Evolutionary conservation across 805 yeast genomes (phyloP), one percentile per base, ranked within the genome.

Genomic region (Lachancea nothofagi): DNA sequence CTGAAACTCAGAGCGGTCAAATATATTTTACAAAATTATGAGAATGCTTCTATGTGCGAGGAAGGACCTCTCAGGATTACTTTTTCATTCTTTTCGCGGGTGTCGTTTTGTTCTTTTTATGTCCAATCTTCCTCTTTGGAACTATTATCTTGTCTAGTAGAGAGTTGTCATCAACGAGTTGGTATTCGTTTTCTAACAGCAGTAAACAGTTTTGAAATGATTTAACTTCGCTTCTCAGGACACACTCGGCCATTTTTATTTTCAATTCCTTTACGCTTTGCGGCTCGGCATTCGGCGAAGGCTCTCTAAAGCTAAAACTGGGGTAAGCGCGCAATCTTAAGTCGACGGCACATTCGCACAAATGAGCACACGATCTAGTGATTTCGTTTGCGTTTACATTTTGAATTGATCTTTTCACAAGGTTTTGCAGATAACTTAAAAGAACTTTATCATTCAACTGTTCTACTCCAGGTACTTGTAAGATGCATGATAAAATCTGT

Each of bases 331-430:
- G 39, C n/a, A 65, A 37, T 33, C 70, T 60, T 7, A 52, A 36
- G 2, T 48, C 51, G 2, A 65, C 35, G 7, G 51, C 39, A n/a
- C 37, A 39, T 23, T 59, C 52, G 55, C 64, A 55, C 1, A 64
- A 15, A 1, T 61, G 8, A 28, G 46, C 38, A 18, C 64, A 52
- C 2, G 41, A 46, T 19, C 55, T 52, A 2, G 86, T 80, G 21
- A 79, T 54, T 40, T 67, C 69, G 3, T 65, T 65, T 12, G 69
- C 51, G 45, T 78, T 83, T 12, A 79, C 61, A 39, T 81, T 57
- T 50, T 81, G 87, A 45, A 74, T 70, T 46, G 80, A 72, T 50
- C 81, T 82, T 44, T 76, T 71, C 33, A 74, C 66, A 2, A 74
- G 64, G 50, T 87, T 65, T 49, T 70, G 67, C 7, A 80, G 55